These are phyloP conservation scores for Podaxis rugospora DNA, from an alignment of 768 basidiomycete genomes.

Conservation along the genomic window DNA sequence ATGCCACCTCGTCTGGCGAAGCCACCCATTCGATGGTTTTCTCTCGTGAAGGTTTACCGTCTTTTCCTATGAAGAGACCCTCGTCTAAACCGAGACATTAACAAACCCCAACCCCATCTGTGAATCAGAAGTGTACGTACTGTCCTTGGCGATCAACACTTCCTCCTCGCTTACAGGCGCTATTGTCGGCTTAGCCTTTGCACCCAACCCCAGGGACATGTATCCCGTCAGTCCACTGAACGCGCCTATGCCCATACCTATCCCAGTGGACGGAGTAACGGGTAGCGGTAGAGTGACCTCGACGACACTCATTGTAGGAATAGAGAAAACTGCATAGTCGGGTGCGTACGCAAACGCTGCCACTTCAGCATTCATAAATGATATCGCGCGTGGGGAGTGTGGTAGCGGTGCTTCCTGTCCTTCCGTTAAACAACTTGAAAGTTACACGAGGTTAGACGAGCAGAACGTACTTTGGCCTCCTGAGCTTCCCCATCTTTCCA, in stretches of 20 bases:
- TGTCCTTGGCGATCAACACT: slow-evolving; percentile 71
- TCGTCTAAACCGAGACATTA: slow-evolving; percentile 41
- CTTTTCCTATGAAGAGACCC: slow-evolving; percentile 58
- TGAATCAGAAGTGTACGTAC: slow-evolving; percentile 38
- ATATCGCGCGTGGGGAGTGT: slow-evolving; percentile 84
- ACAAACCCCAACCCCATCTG: background rate
- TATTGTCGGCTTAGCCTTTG: slow-evolving; percentile 65
- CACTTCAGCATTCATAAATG: slow-evolving; percentile 60
- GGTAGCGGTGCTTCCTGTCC: slow-evolving; percentile 74
- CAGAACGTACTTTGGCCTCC: slow-evolving; percentile 53
- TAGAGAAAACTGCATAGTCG: slow-evolving; percentile 70
- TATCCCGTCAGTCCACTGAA: slow-evolving; percentile 79
- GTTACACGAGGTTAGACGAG: background rate
- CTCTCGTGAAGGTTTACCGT: slow-evolving; percentile 49
- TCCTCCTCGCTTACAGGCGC: slow-evolving; percentile 56
- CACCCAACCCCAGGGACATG: slow-evolving; percentile 78
- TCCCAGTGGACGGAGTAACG: slow-evolving; percentile 31
- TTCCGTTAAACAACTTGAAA: background rate
- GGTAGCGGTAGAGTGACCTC: slow-evolving; percentile 52
- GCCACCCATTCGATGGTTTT: slow-evolving; percentile 65
- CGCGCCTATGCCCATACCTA: slow-evolving; percentile 60
- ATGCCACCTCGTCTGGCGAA: slow-evolving; percentile 85
- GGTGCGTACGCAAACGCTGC: slow-evolving; percentile 79
- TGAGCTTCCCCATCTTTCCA: slow-evolving; percentile 86
- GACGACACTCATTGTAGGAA: slow-evolving; percentile 51